Conservation (phyloP, 768 basidiomycete species). For the Amanita rimosa region DNA sequence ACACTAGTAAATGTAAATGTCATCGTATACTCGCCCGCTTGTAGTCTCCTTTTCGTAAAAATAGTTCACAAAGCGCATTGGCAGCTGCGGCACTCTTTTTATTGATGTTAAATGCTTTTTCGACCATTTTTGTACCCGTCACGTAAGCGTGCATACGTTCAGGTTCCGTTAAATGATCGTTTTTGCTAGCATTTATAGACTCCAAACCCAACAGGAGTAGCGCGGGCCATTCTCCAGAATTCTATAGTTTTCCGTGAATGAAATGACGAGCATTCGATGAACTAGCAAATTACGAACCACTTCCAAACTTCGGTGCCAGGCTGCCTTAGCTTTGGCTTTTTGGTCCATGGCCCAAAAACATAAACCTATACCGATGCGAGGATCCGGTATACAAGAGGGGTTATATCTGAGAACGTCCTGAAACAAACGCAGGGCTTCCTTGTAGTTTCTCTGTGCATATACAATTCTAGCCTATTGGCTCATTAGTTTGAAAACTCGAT, state of each 20-base stretch:
- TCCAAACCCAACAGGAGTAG: conserved; percentile 79
- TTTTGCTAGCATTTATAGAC: conserved; percentile 78
- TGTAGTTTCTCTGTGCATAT: conserved; percentile 67
- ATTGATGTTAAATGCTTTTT: conserved; percentile 72
- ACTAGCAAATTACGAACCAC: conserved; percentile 42
- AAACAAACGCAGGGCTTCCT: conserved; percentile 74
- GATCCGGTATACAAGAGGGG: conserved; percentile 80
- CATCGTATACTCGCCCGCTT: conserved; percentile 34
- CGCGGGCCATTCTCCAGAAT: conserved; percentile 70
- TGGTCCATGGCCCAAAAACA: conserved; percentile 89
- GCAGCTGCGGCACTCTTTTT: conserved; percentile 74
- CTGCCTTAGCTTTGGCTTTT: conserved; percentile 68
- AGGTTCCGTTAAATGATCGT: conserved; percentile 46
- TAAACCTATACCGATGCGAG: conserved; percentile 90
- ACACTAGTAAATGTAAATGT: neutral
- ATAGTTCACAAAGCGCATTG: conserved; percentile 72
- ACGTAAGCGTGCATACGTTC: conserved; percentile 53
- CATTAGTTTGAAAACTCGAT: conserved; percentile 2
- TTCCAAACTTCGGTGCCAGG: conserved; percentile 86
- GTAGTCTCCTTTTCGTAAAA: conserved; percentile 59
- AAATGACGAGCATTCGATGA: neutral
- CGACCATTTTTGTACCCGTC: conserved; percentile 57
- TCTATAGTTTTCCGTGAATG: conserved; percentile 28
- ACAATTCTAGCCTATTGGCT: conserved; percentile 63
- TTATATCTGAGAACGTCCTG: conserved; percentile 73